phyloP scores from a whole-genome alignment of 495 filamentous ascomycete genomes.

The Xylaria telfairii region DNA sequence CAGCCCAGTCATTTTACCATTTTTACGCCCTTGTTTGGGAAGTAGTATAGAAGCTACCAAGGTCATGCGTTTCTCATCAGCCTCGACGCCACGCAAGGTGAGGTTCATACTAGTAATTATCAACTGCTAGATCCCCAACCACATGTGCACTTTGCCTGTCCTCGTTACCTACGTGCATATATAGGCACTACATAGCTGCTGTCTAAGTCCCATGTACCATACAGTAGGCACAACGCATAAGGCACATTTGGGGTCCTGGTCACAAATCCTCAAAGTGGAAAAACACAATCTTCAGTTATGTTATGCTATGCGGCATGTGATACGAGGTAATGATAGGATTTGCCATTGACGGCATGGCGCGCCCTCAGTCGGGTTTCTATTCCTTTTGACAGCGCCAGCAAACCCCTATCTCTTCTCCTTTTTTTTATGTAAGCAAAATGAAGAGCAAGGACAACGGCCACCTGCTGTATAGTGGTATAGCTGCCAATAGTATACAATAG shows the following conservation, averaged over 20 bases:
- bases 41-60: background rate
- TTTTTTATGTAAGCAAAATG: background rate
- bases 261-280: background rate
- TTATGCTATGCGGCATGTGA: background rate
- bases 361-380: background rate
- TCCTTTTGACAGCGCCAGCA: background rate
- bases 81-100: slow-evolving; percentile 11
- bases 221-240: background rate
- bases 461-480: background rate
- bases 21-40: too few species aligned
- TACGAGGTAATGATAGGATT: background rate
- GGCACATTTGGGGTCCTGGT: background rate
- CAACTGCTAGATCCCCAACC: background rate
- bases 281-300: background rate
- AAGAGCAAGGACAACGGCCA: background rate
- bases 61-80: slow-evolving; percentile 4
- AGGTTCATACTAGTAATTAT: background rate
- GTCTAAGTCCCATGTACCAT: background rate
- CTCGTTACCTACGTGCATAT: background rate
- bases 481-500: background rate
- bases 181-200: background rate
- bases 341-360: background rate
- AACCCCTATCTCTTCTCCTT: background rate
- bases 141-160: background rate
- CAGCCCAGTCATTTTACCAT: background rate